These are phyloP conservation scores for Chaetomium cochliodes DNA, from an alignment of 495 filamentous ascomycete species.

Conservation along the genomic window DNA sequence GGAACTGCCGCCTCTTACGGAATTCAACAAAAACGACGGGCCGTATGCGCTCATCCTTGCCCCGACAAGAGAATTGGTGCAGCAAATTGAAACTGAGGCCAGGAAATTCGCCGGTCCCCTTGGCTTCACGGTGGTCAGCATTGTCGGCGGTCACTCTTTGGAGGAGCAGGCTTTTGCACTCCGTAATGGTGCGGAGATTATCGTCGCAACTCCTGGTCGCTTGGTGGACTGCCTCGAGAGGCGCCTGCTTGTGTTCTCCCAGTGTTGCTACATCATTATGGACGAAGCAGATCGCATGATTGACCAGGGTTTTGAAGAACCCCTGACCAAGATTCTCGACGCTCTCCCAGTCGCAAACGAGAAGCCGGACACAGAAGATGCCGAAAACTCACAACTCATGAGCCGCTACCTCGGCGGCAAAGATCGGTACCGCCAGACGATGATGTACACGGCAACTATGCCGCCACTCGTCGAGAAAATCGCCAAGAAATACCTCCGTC, in stretches of 20 bases:
- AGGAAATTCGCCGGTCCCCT: slow-evolving; percentile 89
- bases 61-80: slow-evolving; percentile 96
- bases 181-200: slow-evolving; percentile 95
- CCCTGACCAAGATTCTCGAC: slow-evolving; percentile 96
- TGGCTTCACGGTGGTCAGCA: slow-evolving; percentile 93
- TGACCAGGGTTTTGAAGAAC: slow-evolving; percentile 95
- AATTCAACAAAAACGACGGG: slow-evolving; percentile 89
- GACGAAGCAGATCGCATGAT: slow-evolving; percentile 99
- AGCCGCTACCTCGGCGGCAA: slow-evolving; percentile 75
- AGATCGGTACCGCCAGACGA: slow-evolving; percentile 92
- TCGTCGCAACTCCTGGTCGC: slow-evolving; percentile 96
- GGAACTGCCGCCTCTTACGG: slow-evolving; percentile 79
- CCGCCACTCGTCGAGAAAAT: slow-evolving; percentile 90
- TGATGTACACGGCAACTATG: slow-evolving; percentile 99
- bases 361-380: slow-evolving; percentile 93
- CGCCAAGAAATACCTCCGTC: slow-evolving; percentile 89
- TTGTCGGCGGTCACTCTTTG: slow-evolving; percentile 93
- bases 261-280: slow-evolving; percentile 96
- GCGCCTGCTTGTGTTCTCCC: slow-evolving; percentile 82
- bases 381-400: slow-evolving; percentile 85
- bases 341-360: slow-evolving; percentile 94
- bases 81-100: slow-evolving; percentile 95
- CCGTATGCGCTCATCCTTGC: slow-evolving; percentile 96
- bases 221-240: slow-evolving; percentile 96
- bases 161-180: slow-evolving; percentile 94